Percentiles rank a stretch among this genome's conserved stretches.
Conservation (phyloP, 768 basidiomycete genomes). For the Leccinum subtestaceum region DNA sequence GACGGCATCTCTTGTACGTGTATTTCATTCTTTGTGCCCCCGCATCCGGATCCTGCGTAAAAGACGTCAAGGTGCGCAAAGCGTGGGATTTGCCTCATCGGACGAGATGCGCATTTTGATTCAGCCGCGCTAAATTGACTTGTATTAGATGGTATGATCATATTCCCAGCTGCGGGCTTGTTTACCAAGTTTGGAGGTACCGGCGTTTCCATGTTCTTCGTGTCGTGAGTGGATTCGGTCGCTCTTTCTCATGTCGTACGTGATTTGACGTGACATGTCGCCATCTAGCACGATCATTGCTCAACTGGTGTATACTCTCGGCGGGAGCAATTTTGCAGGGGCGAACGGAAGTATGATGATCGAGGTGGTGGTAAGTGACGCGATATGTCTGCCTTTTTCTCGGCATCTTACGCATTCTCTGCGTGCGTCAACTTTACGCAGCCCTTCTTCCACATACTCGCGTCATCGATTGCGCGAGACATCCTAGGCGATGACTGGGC, state of each 20-base stretch:
- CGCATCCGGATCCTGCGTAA: slow-evolving; percentile 7
- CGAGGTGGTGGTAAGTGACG: slow-evolving; percentile 79
- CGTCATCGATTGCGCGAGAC: slow-evolving; percentile 65
- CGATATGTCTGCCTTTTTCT: not conserved
- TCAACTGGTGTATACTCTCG: slow-evolving; percentile 81
- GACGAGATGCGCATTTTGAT: not conserved
- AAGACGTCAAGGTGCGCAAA: not conserved
- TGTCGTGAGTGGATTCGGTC: slow-evolving; percentile 49
- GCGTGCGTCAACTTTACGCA: slow-evolving; percentile 26
- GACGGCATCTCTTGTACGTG: slow-evolving; percentile 89
- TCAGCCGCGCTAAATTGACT: slow-evolving; percentile 7
- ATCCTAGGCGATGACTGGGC: slow-evolving; percentile 38
- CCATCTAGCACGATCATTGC: slow-evolving; percentile 61
- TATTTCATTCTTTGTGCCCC: slow-evolving; percentile 1
- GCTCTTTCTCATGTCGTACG: not conserved
- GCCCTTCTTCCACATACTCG: slow-evolving; percentile 96
- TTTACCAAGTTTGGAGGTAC: slow-evolving; percentile 81
- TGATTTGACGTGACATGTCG: not conserved
- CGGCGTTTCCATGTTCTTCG: slow-evolving; percentile 95
- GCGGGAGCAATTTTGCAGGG: slow-evolving; percentile 86
- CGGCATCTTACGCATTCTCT: not conserved
- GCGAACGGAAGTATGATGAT: slow-evolving; percentile 99
- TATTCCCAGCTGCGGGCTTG: slow-evolving; percentile 81
- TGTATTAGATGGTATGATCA: slow-evolving; percentile 84
- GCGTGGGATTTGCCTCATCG: not conserved